Conservation (phyloP, 1,284 basidiomycete genomes). For the Sphaerobolus stellatus region DNA sequence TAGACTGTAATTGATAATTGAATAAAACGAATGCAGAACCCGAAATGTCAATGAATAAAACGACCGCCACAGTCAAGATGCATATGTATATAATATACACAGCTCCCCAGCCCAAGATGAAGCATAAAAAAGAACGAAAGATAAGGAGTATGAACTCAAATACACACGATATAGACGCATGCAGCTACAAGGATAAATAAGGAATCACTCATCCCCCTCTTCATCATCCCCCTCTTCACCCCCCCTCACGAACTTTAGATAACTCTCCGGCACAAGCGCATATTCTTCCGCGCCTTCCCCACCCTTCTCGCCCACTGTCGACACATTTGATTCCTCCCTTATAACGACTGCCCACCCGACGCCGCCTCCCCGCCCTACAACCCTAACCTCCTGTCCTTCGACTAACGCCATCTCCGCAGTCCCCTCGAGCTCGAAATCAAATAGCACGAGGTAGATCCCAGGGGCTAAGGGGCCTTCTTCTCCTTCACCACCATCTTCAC, state of each 20-base stretch:
- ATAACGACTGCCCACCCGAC: slow-evolving; percentile 72
- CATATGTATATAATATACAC: no score
- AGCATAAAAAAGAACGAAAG: no score
- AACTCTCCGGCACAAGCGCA: slow-evolving; percentile 68
- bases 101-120: no score
- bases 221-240: slow-evolving; percentile 25
- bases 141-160: no score
- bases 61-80: no score
- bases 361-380: slow-evolving; percentile 68
- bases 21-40: no score
- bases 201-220: no score
- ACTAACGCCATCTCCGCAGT: slow-evolving; percentile 72
- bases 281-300: no score
- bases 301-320: neutral
- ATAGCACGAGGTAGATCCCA: slow-evolving; percentile 69
- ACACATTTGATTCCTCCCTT: slow-evolving; percentile 30
- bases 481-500: slow-evolving; percentile 14
- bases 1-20: no score
- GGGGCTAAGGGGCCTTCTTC: slow-evolving; percentile 51
- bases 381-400: slow-evolving; percentile 68
- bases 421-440: slow-evolving; percentile 69
- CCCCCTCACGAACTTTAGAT: slow-evolving; percentile 54
- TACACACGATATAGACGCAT: no score
- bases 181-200: no score
- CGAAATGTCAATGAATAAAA: no score